Evolutionary conservation across 2,329 filamentous ascomycete species (phyloP).

Genomic region (Endothia cerciana): DNA sequence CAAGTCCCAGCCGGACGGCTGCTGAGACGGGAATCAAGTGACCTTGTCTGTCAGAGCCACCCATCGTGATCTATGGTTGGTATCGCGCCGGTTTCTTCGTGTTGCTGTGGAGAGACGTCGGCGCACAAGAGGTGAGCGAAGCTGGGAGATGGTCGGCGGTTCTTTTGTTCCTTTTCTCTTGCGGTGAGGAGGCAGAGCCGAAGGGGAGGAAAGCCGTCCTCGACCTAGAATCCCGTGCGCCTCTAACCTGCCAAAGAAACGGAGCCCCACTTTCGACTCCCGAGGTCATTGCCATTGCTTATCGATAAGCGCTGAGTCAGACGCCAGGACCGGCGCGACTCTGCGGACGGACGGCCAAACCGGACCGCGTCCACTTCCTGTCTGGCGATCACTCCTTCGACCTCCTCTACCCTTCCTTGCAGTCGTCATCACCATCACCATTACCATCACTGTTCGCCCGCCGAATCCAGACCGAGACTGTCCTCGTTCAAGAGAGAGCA

Average conservation of each 20-base stretch:
- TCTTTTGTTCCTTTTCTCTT: too few species aligned
- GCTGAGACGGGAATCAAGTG: conserved; percentile 30
- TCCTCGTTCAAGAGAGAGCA: background rate
- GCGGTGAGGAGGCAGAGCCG: background rate
- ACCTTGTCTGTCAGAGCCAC: conserved; percentile 71
- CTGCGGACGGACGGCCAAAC: background rate
- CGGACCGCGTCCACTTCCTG: background rate
- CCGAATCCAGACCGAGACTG: background rate
- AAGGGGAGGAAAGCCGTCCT: background rate
- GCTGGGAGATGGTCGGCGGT: too few species aligned
- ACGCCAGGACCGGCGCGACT: background rate
- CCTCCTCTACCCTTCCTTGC: background rate
- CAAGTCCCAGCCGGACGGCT: background rate
- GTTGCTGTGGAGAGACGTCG: background rate
- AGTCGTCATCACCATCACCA: background rate
- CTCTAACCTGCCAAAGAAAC: conserved; percentile 8
- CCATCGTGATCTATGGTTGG: conserved; percentile 52
- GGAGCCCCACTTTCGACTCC: conserved; percentile 13
- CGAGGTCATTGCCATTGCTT: background rate
- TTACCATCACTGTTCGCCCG: background rate
- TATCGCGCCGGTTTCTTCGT: background rate
- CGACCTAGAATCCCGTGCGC: conserved; percentile 7
- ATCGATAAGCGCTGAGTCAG: conserved; percentile 20
- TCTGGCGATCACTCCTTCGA: background rate
- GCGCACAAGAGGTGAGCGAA: background rate